Base-by-base conservation (phyloP, 148 eudicot species). In the Rhododendron ovatum region DNA sequence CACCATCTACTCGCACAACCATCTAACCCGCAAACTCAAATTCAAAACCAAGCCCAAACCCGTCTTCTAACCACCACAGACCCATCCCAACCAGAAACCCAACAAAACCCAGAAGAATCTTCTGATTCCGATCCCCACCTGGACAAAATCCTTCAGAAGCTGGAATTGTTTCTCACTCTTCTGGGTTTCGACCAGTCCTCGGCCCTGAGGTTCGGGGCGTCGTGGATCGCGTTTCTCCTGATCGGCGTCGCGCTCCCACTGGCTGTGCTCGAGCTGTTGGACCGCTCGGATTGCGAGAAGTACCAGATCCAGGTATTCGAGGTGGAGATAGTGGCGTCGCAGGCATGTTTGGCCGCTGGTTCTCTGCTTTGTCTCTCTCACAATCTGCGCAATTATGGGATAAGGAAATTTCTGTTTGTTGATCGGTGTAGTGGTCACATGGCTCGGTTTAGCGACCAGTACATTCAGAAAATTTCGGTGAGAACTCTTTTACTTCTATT, bases 401-500 rank as follows among this genome's bases (percentile, higher is more conserved):
- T 94, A 30, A 80, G 95, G 87, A 91, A 92, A 65, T 94, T 95
- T 67, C 90, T 95, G 12, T 94, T 94, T 84, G 95, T 95, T 76
- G 97, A 95, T 88, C 89, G 90, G 65, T 89, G 48, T 67, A 88
- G 90, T 45, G 96, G 93, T 30, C 89, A 90, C 81, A 74, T 88
- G 88, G 91, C 84, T 10, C 84, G 88, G 76, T 94, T 92, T 80
- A 89, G 88, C 45, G 85, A 86, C 26, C 88, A 90, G 15, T 96
- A 96, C 85, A 85, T 93, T 39, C 87, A 82, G 82, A 92, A 91
- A 91, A 91, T 96, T 84, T 73, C 87, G 85, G 99, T 96, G 84
- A 93, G 89, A 47, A 79, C 82, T 67, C 13, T 33, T 26, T 8
- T 30, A 22, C 30, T 55, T 48, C 57, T 50, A 59, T 26, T 24